phyloP scores from a whole-genome alignment of 1,139 yeast genomes.

The Oligophagozyma castellii region DNA sequence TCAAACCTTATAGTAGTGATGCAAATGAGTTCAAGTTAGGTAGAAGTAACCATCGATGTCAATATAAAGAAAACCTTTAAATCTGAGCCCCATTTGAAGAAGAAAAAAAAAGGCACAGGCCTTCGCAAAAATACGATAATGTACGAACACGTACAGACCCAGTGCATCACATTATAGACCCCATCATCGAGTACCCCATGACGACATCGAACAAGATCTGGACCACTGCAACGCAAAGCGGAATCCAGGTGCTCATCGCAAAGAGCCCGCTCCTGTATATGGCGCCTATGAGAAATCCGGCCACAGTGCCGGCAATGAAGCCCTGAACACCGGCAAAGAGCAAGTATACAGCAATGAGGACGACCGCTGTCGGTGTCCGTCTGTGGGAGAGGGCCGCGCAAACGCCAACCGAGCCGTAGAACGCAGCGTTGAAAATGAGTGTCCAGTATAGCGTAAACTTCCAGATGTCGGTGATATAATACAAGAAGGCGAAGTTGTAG shows the following conservation, averaged over 20 bases:
- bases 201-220: conserved; percentile 53
- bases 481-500: conserved; percentile 46
- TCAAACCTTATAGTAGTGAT: too few relatives aligned
- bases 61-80: too few relatives aligned
- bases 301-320: conserved; percentile 54
- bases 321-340: conserved; percentile 51
- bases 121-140: too few relatives aligned
- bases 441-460: conserved; percentile 73
- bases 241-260: conserved; percentile 90
- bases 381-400: conserved; percentile 45
- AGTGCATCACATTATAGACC: conserved; percentile 9
- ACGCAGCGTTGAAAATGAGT: conserved; percentile 46
- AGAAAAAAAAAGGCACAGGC: too few relatives aligned
- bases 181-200: conserved; percentile 45
- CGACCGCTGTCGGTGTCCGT: conserved; percentile 27
- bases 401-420: conserved; percentile 53
- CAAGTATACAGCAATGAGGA: conserved; percentile 34
- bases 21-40: too few relatives aligned
- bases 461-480: conserved; percentile 70
- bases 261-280: conserved; percentile 66
- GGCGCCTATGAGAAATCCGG: conserved; percentile 56
- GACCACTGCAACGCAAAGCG: conserved; percentile 64
- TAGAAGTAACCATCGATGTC: too few relatives aligned
- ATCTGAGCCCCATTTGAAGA: too few relatives aligned
- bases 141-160: too few relatives aligned